These are phyloP conservation scores for Syzygium jambos DNA, from an alignment of 345 rosid genomes.

Conservation along the genomic window DNA sequence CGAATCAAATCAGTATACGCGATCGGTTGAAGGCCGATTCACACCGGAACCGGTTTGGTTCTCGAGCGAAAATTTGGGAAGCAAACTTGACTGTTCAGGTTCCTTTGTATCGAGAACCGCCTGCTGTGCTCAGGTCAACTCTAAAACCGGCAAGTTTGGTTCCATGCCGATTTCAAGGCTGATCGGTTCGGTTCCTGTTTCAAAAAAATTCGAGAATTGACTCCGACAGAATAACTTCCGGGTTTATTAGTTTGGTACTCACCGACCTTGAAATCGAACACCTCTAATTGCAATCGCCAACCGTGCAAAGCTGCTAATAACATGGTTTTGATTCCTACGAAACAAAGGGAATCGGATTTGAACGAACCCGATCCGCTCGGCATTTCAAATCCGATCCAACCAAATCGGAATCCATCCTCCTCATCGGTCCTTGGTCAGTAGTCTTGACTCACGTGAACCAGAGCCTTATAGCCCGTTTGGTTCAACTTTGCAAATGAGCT, in stretches of 20 bases:
- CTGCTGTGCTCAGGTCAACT: fast-evolving
- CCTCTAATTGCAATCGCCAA: not conserved
- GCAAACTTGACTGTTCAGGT: not conserved
- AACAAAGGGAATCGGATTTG: not conserved
- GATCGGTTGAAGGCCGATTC: not conserved
- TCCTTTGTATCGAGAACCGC: not conserved
- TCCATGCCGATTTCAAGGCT: not conserved
- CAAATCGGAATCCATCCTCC: not conserved
- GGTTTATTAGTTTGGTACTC: not conserved
- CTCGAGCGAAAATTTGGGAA: not conserved
- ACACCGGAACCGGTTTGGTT: not conserved
- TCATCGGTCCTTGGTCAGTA: no score
- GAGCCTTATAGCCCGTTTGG: no score
- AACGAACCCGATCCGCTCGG: not conserved
- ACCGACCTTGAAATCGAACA: fast-evolving
- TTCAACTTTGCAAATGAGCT: no score
- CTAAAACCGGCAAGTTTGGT: fast-evolving
- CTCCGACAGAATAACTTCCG: not conserved
- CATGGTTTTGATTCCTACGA: not conserved
- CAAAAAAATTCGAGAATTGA: not conserved
- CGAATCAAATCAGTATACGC: not conserved
- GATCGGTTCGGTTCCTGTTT: not conserved
- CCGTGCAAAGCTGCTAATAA: not conserved
- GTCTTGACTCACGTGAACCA: not conserved
- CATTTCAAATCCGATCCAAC: not conserved